Evolutionary conservation across 2,329 filamentous ascomycete species (phyloP).

Genomic region (Alternaria panax): DNA sequence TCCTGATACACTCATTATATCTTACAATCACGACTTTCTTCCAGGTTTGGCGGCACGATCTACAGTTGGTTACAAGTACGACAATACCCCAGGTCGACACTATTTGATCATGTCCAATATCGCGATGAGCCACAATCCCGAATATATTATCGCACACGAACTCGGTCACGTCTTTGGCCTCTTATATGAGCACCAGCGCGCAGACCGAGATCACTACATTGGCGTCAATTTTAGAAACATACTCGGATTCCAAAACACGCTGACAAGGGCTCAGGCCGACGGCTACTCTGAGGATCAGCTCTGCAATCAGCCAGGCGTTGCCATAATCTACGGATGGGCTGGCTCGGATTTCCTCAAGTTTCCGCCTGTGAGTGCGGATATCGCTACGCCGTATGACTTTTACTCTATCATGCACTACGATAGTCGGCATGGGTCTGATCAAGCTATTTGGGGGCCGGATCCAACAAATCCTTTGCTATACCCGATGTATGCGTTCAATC

Average conservation of each 20-base stretch:
- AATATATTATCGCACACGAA: not conserved
- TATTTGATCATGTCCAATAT: not conserved
- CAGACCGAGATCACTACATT: not conserved
- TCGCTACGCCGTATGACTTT: not conserved
- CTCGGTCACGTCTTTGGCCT: slow-evolving; percentile 4
- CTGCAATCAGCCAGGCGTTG: not conserved
- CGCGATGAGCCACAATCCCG: not conserved
- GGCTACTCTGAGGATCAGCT: not conserved
- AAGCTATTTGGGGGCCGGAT: not conserved
- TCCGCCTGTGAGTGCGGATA: not conserved
- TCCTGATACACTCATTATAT: not conserved
- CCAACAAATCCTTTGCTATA: not conserved
- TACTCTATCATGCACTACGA: not conserved
- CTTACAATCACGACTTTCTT: not conserved
- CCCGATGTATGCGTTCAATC: not conserved
- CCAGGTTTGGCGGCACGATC: not conserved
- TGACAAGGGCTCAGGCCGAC: not conserved
- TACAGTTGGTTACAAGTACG: not conserved
- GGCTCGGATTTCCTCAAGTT: not conserved
- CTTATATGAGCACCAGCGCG: not conserved
- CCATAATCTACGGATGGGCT: not conserved
- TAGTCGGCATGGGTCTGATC: not conserved
- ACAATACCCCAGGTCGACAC: not conserved
- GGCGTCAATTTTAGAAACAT: not conserved
- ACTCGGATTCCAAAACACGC: not conserved